These are phyloP conservation scores for Infundibulicybe gibba DNA, from an alignment of 768 basidiomycete species.

Conservation along the genomic window DNA sequence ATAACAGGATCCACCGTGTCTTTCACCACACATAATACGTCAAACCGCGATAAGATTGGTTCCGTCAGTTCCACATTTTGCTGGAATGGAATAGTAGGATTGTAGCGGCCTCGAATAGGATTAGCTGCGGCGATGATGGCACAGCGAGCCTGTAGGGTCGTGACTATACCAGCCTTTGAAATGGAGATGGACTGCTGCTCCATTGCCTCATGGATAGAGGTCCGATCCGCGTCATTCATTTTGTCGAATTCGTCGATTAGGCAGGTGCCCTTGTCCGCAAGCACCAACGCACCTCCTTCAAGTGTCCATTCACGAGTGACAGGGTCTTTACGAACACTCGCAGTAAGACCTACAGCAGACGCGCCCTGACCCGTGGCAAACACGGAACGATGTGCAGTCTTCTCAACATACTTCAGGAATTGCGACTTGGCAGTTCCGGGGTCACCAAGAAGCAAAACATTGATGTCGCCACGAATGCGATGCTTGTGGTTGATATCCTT, in stretches of 20 bases:
- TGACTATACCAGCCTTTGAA: slow-evolving; percentile 97
- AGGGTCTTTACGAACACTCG: slow-evolving; percentile 98
- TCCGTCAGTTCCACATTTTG: slow-evolving; percentile 99
- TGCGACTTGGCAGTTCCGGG: slow-evolving; percentile 99
- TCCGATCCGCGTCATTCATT: slow-evolving; percentile 98
- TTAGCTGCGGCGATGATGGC: slow-evolving; percentile 98
- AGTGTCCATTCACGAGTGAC: slow-evolving; percentile 98
- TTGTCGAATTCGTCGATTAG: slow-evolving; percentile 99
- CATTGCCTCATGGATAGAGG: slow-evolving; percentile 99
- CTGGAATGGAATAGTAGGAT: slow-evolving; percentile 96
- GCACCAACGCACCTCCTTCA: slow-evolving; percentile 96
- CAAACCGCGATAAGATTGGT: slow-evolving; percentile 96
- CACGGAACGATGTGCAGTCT: slow-evolving; percentile 96
- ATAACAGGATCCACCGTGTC: slow-evolving; percentile 95
- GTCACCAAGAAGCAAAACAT: slow-evolving; percentile 92
- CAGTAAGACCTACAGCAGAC: slow-evolving; percentile 96
- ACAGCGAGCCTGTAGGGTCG: slow-evolving; percentile 96
- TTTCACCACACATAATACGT: slow-evolving; percentile 97
- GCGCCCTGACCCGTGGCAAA: slow-evolving; percentile 99
- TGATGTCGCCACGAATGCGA: slow-evolving; percentile 96
- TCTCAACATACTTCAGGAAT: slow-evolving; percentile 98
- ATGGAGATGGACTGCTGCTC: slow-evolving; percentile 99
- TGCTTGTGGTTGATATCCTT: slow-evolving; percentile 98
- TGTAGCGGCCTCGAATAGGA: slow-evolving; percentile 95
- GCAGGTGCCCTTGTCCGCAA: slow-evolving; percentile 97